These are phyloP conservation scores for Colletotrichum somersetense DNA, from an alignment of 2,329 filamentous ascomycete genomes.

Conservation along the genomic window DNA sequence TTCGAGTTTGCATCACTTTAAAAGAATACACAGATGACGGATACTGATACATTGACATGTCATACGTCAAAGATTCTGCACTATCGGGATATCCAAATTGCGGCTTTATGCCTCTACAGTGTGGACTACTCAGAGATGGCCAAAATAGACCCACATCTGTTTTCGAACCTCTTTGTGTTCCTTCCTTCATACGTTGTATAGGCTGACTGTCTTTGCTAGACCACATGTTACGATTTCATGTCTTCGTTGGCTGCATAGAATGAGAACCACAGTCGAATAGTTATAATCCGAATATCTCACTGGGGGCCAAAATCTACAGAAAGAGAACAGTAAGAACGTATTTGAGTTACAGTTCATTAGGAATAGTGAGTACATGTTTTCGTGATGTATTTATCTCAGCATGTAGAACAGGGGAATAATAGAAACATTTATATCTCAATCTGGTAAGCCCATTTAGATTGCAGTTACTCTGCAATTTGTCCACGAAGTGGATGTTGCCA, in stretches of 20 bases:
- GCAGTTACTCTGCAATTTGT: no score
- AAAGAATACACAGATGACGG: not conserved
- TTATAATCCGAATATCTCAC: constrained; percentile 2
- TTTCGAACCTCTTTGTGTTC: no score
- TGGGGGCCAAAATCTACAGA: not conserved
- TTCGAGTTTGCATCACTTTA: not conserved
- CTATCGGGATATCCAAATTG: not conserved
- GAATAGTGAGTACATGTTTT: no score
- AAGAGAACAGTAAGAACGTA: no score
- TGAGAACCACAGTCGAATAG: not conserved
- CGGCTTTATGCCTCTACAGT: not conserved
- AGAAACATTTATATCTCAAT: no score
- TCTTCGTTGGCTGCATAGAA: not conserved
- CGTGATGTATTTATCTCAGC: no score
- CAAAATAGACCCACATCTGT: not conserved
- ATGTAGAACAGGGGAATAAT: no score
- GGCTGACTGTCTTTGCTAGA: not conserved
- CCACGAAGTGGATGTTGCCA: no score
- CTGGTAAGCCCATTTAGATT: no score
- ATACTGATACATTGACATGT: not conserved
- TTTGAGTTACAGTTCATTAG: no score
- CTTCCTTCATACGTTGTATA: no score
- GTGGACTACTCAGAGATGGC: no score
- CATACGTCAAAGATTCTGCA: rapidly evolving
- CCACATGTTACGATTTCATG: not conserved